Base-by-base conservation (phyloP, 2,329 filamentous ascomycete species). In the Cladosporium sp. region DNA sequence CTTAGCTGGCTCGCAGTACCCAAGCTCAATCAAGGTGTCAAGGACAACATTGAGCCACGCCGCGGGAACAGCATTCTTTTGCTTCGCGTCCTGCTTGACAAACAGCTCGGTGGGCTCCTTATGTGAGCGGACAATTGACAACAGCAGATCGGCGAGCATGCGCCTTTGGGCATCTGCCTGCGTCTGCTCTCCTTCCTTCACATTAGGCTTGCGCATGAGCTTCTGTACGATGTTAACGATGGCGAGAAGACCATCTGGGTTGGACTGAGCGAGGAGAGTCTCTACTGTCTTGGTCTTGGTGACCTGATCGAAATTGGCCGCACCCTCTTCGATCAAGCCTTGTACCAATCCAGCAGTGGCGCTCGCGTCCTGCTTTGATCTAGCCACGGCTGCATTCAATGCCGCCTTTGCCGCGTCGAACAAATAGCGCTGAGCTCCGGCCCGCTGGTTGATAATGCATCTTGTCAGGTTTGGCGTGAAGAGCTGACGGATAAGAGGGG, bases 231-330 rank as follows among this genome's bases (percentile, higher is more conserved):
- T 65, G 7, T 79, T 74, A 18, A 83, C 73, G 29, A 84, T 79
- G 16, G 77, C 67, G 3, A 74, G 69, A 19, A 81, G 57, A 7
- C 71, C 68, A 20, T 71, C 64, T n/a, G 69, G 59, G 52, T 79
- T 78, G 7, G 81, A 78, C 38, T 78, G 76, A 46, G 82, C 76
- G 4, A 94, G 69, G 2, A 93, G 74, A 55, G 79, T 84, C 59
- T 94, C 88, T 1, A 95, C 72, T 0, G 88, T 92, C 69, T 92
- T 95, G 2, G 85, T 86, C 65, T 86, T 93, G 1, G 91, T 95
- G 51, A 86, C 76, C 55, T 87, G 84, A 63, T 97, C 93, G 62
- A 97, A 93, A 62, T 86, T 88, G 57, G 88, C 82, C 1, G 78
- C 78, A 2, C 88, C 87, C 43, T 82, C 79, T 32, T 81, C 79